Base-by-base conservation (phyloP, 73 alveolate species). In the Loxodes magnus region DNA sequence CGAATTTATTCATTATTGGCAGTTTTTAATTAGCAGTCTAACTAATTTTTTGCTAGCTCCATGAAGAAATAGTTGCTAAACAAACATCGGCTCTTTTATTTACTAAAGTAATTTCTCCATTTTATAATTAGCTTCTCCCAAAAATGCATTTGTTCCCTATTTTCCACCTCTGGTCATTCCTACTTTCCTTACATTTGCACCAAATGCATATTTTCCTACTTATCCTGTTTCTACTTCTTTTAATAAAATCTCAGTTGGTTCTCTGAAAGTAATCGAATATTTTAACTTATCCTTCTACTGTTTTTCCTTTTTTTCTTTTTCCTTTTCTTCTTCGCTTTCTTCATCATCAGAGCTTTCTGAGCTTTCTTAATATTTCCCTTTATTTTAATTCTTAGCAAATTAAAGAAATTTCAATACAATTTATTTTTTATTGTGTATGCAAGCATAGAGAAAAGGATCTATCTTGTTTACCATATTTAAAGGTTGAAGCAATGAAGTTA, bases 61-160 rank as follows among this genome's bases (percentile, higher is more conserved):
- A 19, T 74, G 57, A 52, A 50, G 69, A 29, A 78, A 34, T 48
- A 84, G 35, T 39, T 62, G 56, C 36, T 56, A 31, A 4, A 88
- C 34, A 36, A 75, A 61, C 28, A 30, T 3, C 49, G 67, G 48
- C 36, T 74, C 55, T 9, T 49, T 54, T 16, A 46, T 25, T n/a
- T 42, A 2, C 54, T 64, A 39, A 43, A 44, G 9, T 7, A 41
- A 19, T 2, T 75, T 75, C 23, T 34, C 56, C 22, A 14, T 35
- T 15, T 5, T 41, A 4, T 44, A 16, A 26, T 71, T 73, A 24
- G 51, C 71, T 74, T 92, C 96, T 30, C 78, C 80, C 5, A 87
- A 38, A 63, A 92, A 92, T 35, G 99, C 99, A 77, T 88, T 90
- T 76, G 87, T 88, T 7, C 99, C 99, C 79, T 88, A 74, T 63